phyloP scores from a whole-genome alignment of 371 early-diverging fungal species.

The Smittium culicis region DNA sequence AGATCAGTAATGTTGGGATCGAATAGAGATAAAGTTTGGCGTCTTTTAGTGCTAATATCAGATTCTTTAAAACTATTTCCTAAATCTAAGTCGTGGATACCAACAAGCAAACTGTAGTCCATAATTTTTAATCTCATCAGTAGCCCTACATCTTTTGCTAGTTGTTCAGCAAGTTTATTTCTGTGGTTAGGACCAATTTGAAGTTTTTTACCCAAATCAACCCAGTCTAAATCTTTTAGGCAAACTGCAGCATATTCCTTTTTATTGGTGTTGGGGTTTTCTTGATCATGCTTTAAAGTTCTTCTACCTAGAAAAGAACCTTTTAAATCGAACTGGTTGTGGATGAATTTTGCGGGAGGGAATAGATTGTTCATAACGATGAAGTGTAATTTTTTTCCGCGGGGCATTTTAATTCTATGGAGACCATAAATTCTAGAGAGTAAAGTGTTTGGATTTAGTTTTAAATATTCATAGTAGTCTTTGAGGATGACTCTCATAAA shows the following conservation, averaged over 20 bases:
- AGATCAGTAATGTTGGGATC: constrained; percentile 29
- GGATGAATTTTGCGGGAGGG: constrained; percentile 90
- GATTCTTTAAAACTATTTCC: constrained; percentile 44
- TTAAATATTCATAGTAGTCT: constrained; percentile 78
- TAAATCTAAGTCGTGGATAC: constrained; percentile 65
- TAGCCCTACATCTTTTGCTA: constrained; percentile 66
- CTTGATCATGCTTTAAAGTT: constrained; percentile 29
- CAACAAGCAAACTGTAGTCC: constrained; percentile 92
- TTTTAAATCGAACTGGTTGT: constrained; percentile 89
- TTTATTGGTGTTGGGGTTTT: constrained; percentile 77
- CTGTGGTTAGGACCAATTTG: constrained; percentile 74
- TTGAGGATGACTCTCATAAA: constrained; percentile 73
- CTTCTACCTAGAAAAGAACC: constrained; percentile 79
- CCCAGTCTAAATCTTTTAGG: constrained; percentile 93
- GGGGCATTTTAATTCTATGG: constrained; percentile 88
- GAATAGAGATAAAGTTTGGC: constrained; percentile 55
- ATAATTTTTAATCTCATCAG: constrained; percentile 71
- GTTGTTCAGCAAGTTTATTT: constrained; percentile 57
- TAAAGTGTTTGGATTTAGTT: constrained; percentile 81
- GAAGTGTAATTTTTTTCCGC: constrained; percentile 85
- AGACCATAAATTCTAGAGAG: constrained; percentile 86
- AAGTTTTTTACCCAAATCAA: constrained; percentile 48
- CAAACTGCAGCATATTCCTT: constrained; percentile 70
- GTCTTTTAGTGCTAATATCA: not conserved
- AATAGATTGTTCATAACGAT: constrained; percentile 97